These are phyloP conservation scores for Tetrahymena elliotti DNA, from an alignment of 73 alveolate species.

Conservation along the genomic window DNA sequence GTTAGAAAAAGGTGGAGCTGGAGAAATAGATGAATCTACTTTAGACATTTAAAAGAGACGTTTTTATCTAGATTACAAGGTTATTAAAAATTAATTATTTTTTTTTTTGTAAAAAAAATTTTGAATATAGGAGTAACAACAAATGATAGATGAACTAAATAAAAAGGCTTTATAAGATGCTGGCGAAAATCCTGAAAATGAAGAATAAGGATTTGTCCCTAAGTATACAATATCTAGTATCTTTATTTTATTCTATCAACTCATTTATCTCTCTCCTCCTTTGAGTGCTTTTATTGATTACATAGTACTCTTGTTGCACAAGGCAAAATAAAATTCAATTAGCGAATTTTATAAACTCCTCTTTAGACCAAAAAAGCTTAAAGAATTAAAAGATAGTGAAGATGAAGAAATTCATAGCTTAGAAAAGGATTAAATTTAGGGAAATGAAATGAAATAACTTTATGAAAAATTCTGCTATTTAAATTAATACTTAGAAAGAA, in stretches of 20 bases:
- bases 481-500: constrained; percentile 19
- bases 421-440: constrained; percentile 21
- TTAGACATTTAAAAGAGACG: not conserved
- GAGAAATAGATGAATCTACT: not conserved
- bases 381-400: constrained; percentile 6
- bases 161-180: not conserved
- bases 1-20: not conserved
- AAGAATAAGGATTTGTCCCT: constrained; percentile 8
- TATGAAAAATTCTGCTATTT: constrained; percentile 39
- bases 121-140: not conserved
- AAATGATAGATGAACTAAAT: not conserved
- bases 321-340: constrained; percentile 20
- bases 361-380: not conserved
- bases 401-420: constrained; percentile 25
- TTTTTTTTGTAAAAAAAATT: too few species aligned
- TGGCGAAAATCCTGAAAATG: not conserved
- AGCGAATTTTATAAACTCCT: constrained; percentile 28
- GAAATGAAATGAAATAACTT: constrained; percentile 41
- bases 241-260: not conserved
- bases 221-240: not conserved
- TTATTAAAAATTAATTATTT: too few species aligned
- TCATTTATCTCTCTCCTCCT: constrained; percentile 36
- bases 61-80: not conserved
- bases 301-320: constrained; percentile 13
- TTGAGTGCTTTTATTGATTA: constrained; percentile 37